Evolutionary conservation across 306 rosid species (phyloP).

Genomic region (Cotoneaster glaucophyllus): DNA sequence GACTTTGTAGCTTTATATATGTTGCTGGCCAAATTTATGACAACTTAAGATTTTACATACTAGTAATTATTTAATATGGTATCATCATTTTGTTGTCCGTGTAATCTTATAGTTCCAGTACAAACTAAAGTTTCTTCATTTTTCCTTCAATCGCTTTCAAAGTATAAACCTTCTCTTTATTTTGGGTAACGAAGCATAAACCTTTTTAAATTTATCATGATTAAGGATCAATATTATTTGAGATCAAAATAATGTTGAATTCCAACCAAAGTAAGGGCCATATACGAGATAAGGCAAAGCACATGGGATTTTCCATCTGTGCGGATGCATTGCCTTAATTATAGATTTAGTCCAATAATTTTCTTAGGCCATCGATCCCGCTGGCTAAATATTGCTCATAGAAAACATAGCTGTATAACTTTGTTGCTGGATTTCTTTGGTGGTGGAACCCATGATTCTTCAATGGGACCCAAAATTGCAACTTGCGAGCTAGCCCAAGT

Average conservation of each 20-base stretch:
- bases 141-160: no score
- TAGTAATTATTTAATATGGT: no score
- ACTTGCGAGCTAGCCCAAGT: neutral
- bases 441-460: neutral
- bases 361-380: neutral
- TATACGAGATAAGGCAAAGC: neutral
- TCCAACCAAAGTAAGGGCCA: neutral
- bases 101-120: neutral
- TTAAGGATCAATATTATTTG: neutral
- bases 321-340: neutral
- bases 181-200: no score
- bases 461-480: constrained; percentile 1
- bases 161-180: no score
- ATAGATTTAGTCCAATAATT: neutral
- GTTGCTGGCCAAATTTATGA: no score
- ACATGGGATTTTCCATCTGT: neutral
- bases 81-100: neutral
- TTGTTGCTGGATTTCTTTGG: constrained; percentile 1
- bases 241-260: neutral
- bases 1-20: no score
- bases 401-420: neutral
- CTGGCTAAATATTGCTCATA: neutral
- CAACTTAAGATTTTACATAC: no score
- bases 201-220: neutral
- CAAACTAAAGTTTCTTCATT: no score